Base-by-base conservation (phyloP, 192 early-diverging fungal genomes). In the Podila horticola region DNA sequence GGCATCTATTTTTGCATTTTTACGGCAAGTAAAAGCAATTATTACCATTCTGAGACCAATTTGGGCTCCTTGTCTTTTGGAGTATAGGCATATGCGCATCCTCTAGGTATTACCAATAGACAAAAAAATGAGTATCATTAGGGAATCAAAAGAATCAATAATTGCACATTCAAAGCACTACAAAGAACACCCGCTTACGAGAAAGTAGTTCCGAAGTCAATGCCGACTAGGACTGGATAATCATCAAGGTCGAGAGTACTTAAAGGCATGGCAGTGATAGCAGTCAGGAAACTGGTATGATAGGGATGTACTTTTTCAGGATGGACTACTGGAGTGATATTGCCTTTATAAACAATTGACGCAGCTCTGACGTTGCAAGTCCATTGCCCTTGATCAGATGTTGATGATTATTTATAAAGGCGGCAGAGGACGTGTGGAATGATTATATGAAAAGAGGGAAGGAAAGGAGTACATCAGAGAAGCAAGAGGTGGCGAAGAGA, bases 131-230 rank as follows among this genome's bases (percentile, higher is more conserved):
- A n/a, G n/a, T n/a, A n/a, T 66, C 28, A 29, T 19, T 49, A 34
- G 5, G 12, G 64, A 55, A 49, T n/a, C 19, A 49, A 15, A 33
- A 30, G 50, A 66, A 34, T 66, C 30, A 66, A 55, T n/a, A 33
- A 51, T 50, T 34, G 29, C 50, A 31, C n/a, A 15, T 7, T 29
- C 34, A 66, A 49, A 2, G 24, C 17, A 19, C 2, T 28, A 3
- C 26, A 51, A 52, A 66, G 48, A 13, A 66, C 64, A 22, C 64
- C 64, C 30, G 22, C 36, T 68, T 68, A 68, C 66, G 66, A 68
- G 55, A 68, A 68, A 3, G 34, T 68, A 19, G 66, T 58, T 1
- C 66, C 66, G 38, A 68, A 68, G 34, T 68, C 66, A 59, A 68
- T 68, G 55, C 55, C 15, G 22, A 68, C 66, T 41, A 68, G 0